These are phyloP conservation scores for Ceratocystis cacaofunesta DNA, from an alignment of 2,329 filamentous ascomycete species.

Conservation along the genomic window DNA sequence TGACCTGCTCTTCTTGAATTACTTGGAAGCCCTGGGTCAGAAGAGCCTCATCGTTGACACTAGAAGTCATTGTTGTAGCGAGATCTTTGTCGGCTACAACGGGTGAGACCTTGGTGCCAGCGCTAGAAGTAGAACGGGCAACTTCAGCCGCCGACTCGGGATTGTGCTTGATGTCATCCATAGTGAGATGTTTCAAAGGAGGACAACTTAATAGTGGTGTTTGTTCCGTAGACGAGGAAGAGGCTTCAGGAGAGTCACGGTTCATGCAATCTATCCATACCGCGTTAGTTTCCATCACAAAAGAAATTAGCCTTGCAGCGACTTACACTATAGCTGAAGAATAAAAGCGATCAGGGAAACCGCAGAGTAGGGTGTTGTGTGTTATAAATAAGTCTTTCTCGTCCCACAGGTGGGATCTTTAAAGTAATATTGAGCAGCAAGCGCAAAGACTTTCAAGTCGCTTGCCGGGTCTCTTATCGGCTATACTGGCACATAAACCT, in stretches of 20 bases:
- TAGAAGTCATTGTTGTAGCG: conserved; percentile 5
- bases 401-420: conserved; percentile 25
- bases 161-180: neutral
- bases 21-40: conserved; percentile 38
- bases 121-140: conserved; percentile 16
- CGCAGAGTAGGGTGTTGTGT: neutral
- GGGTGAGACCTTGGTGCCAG: conserved; percentile 11
- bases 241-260: neutral
- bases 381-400: conserved; percentile 37
- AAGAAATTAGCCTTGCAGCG: neutral
- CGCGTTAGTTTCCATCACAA: neutral
- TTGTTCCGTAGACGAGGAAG: neutral
- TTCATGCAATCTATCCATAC: neutral
- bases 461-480: conserved; percentile 35
- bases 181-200: conserved; percentile 17
- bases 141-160: neutral
- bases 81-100: conserved; percentile 14
- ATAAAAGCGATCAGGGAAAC: neutral
- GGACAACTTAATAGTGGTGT: conserved; percentile 11
- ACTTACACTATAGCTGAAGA: neutral
- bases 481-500: conserved; percentile 30
- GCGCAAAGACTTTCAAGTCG: conserved; percentile 54
- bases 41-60: conserved; percentile 24
- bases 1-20: conserved; percentile 38
- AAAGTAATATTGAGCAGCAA: conserved; percentile 31